Evolutionary conservation across 2,329 filamentous ascomycete genomes (phyloP), one percentile per base, ranked within the genome.

Genomic region (Alternaria gansuensis): DNA sequence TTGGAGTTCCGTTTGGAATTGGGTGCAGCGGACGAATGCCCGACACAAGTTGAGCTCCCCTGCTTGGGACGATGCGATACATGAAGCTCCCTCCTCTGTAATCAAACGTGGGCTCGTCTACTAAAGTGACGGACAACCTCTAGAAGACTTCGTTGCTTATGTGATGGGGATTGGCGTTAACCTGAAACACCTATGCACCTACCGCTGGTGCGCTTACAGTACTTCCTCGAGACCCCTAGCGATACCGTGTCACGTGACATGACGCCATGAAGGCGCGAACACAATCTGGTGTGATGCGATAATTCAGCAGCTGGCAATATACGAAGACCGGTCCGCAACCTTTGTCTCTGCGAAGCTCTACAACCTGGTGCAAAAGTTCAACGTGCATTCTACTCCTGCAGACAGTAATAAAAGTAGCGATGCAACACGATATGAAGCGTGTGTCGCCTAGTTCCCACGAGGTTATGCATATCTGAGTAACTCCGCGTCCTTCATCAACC

Each of bases 401-500:
- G 29, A 36, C 23, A 26, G n/a, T 34, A 7, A 0, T 24, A 24
- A 24, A 13, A 36, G 5, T 11, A 40, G 21, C 21, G 2, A 14
- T 26, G 14, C 8, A 48, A 21, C 21, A 48, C 21, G 14, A 24
- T 23, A 17, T 23, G 31, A 34, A 17, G 8, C 21, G 17, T 24
- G 21, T 48, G 28, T 17, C 21, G 23, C 31, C 44, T 48, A 48
- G 13, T n/a, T 48, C 26, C 55, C 50, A 41, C 55, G 31, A 41
- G 41, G 50, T 21, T 54, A 10, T 28, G 49, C 49, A 6, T 53
- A 58, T 11, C 31, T 21, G 31, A 29, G 39, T 26, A 68, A 13
- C 51, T 67, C 58, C 29, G 54, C 37, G 43, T 67, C 67, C 40
- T 51, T 36, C 44, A 67, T 11, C 58, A 71, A 40, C 21, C 64